A percentile compares a stretch with the other conserved stretches of the same genome.
phyloP scores from a whole-genome alignment of 208 protist species.

The Trypanosoma cruzi region DNA sequence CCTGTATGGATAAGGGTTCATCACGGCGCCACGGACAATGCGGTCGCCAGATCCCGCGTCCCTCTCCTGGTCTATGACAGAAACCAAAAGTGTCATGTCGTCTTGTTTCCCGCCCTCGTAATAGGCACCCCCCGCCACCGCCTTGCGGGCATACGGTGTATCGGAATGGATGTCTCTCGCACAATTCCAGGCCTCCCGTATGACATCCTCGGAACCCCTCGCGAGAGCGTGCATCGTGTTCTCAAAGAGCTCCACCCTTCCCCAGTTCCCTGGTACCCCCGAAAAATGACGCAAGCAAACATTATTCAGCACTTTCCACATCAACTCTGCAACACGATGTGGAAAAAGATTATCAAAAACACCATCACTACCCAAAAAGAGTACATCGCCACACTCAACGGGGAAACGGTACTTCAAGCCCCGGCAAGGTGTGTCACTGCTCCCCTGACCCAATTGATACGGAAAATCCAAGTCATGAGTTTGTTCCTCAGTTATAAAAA shows the following conservation, averaged over 20 bases:
- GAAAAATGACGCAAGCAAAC: slow-evolving; percentile 33
- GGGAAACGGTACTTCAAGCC: slow-evolving; percentile 42
- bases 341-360: slow-evolving; percentile 79
- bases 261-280: slow-evolving; percentile 7
- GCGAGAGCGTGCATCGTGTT: slow-evolving; percentile 52
- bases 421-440: slow-evolving; percentile 49
- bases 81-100: slow-evolving; percentile 71
- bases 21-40: slow-evolving; percentile 37
- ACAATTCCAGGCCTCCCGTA: slow-evolving; percentile 36
- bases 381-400: slow-evolving; percentile 53
- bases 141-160: slow-evolving; percentile 66
- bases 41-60: slow-evolving; percentile 45
- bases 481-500: slow-evolving; percentile 58
- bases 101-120: slow-evolving; percentile 82
- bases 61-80: slow-evolving; percentile 57
- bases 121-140: slow-evolving; percentile 57
- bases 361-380: slow-evolving; percentile 74
- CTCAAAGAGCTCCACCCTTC: slow-evolving; percentile 21
- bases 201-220: slow-evolving; percentile 32
- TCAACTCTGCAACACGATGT: slow-evolving; percentile 30
- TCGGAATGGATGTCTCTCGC: slow-evolving; percentile 52
- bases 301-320: slow-evolving; percentile 42
- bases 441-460: slow-evolving; percentile 68
- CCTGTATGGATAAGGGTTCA: slow-evolving; percentile 56
- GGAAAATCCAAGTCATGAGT: slow-evolving; percentile 68